Base-by-base conservation (phyloP, 2,329 filamentous ascomycete genomes). In the Pezicula neosporulosa region DNA sequence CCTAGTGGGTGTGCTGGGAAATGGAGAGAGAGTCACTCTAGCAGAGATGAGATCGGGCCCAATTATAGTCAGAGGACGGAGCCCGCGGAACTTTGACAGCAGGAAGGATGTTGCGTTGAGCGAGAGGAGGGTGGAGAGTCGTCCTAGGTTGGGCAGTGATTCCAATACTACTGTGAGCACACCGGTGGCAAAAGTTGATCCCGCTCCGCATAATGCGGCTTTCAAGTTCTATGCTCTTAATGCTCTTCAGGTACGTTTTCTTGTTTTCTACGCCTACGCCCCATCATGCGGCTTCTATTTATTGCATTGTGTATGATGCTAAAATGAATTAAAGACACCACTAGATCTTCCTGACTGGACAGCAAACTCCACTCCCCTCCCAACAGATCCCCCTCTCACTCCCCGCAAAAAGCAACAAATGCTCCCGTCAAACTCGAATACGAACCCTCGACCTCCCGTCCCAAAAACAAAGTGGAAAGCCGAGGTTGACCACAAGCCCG, bases 41-140 rank as follows among this genome's bases (percentile, higher is more conserved):
- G 89, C 89, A 56, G 91, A 97, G 68, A 86, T 95, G 13, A 86
- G 88, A 59, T 96, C 91, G 1, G 90, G 90, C 0, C 89, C 93
- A n/a, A 90, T 97, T 51, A 96, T 97, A 60, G 93, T 97, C 35
- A 86, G 93, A 51, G 93, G 93, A 33, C 83, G 93, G 52, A 97
- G 91, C 66, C 93, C 93, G 1, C 81, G 93, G 50, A 97, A 97
- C 65, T 97, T 97, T 67, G 91, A 96, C 64, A 91, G 89, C 49
- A 82, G 89, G 53, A 95, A 94, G 66, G 90, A 96, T 63, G 82
- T 93, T 47, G 88, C 89, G 1, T 73, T 96, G 46, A 64, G 51
- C 52, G 65, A 66, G 50, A 60, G 54, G 51, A 66, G 64, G 45
- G 18, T 56, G 5, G 65, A 66, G 21, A 43, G 56, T 4, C 65